Conservation (phyloP, 164 flowering plant genomes). For the Annona squamosa region DNA sequence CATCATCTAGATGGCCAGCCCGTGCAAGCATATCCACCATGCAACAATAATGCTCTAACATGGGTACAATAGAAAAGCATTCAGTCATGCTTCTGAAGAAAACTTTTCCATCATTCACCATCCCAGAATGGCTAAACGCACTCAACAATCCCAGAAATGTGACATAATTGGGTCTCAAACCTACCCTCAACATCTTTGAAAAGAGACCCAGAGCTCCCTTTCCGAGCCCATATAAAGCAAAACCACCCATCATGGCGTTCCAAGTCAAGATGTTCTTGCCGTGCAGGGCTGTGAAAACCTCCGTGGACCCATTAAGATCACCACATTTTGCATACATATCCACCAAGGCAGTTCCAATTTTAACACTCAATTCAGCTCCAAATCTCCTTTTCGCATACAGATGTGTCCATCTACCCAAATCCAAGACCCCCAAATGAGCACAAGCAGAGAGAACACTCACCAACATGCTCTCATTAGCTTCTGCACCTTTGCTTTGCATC, state of each 20-base stretch:
- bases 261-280: conserved; percentile 2
- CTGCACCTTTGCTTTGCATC: conserved; percentile 1
- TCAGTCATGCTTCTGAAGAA: conserved; percentile 4
- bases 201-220: conserved; percentile 7
- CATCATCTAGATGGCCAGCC: conserved; percentile 8
- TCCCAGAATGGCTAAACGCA: conserved; percentile 7
- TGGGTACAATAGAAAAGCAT: not conserved
- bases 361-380: conserved; percentile 5
- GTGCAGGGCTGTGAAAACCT: not conserved
- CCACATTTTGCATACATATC: conserved; percentile 69
- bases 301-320: not conserved
- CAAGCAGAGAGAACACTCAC: conserved; percentile 11
- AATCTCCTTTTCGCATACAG: conserved; percentile 5
- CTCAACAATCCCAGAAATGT: conserved; percentile 8
- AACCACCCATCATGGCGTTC: conserved; percentile 7
- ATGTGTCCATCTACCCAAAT: conserved; percentile 7
- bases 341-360: conserved; percentile 24
- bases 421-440: conserved; percentile 8
- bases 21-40: conserved; percentile 12
- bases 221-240: conserved; percentile 7
- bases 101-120: conserved; percentile 6
- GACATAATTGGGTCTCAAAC: conserved; percentile 6
- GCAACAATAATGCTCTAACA: conserved; percentile 9
- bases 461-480: conserved; percentile 9
- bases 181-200: conserved; percentile 4